Evolutionary conservation across 2,329 filamentous ascomycete genomes (phyloP), one percentile per base, ranked within the genome.

Genomic region (Scortechinia acanthostroma): DNA sequence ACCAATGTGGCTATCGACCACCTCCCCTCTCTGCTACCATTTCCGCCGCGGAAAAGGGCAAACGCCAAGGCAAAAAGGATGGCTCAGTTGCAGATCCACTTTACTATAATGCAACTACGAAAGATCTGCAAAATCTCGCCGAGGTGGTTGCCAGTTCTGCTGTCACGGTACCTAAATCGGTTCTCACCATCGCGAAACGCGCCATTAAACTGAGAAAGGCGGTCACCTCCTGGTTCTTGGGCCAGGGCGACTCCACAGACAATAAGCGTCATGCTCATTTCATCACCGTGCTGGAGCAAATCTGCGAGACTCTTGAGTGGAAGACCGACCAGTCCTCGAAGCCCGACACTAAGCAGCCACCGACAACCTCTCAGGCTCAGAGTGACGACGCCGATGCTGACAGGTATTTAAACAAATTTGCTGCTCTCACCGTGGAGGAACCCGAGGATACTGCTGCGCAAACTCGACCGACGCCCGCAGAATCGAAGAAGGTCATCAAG

Each of bases 141-240:
- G 50, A 55, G 16, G 46, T 55, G 13, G 43, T 58, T 42, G 52
- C 52, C n/a, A 45, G 30, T 21, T 57, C 55, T 33, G 28, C 48
- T 47, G 44, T 55, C 45, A 42, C 46, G 1, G 54, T 55, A 13
- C 55, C 52, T 4, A 37, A 42, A 21, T 25, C 51, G 19, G 43
- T 57, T 45, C 49, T 58, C 40, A 33, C 45, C 46, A 49, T 56
- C 21, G 55, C 53, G 2, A 55, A 52, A 48, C 55, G 54, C 21
- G 53, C 53, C 17, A 54, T 57, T 40, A 53, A 51, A 28, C 46
- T 57, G 49, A 54, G 53, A 49, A 56, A 53, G 40, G 17, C 45
- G 4, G 54, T 58, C 43, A 59, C 54, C 42, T 53, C 52, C 20
- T 57, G 52, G 51, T 56, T 58, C 44, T 45, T 56, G 44, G 56